Evolutionary conservation across 1,284 basidiomycete genomes (phyloP), one percentile per base, ranked within the genome.

Genomic region (Sanghuangporus sanghuang): DNA sequence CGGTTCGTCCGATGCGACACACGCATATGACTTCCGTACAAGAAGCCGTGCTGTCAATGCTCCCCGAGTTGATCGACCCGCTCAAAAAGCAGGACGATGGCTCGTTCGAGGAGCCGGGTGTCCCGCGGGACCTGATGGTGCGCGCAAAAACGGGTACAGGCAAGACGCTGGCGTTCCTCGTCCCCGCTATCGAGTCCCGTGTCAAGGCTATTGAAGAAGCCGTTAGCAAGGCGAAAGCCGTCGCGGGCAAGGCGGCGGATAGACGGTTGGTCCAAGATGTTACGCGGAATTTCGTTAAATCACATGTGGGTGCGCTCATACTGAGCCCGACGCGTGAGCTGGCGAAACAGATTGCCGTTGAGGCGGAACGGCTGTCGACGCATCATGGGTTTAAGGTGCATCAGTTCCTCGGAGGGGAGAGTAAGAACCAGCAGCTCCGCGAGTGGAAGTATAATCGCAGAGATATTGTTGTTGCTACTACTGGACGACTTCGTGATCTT

Each of bases 261-360:
- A 67, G 67, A 9, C 56, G 67, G 0, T 59, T 80, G 0, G 73
- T 74, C 49, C 68, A 62, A 2, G 70, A 71, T 3, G 78, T 78
- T 2, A 69, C 69, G 40, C 72, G 76, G 14, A 66, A 69, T 2
- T 82, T 81, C 69, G 75, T 80, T 1, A 76, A 76, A 21, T 69
- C 74, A 9, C 76, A 81, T 32, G 87, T 87, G 50, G 95, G 96
- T 6, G 80, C 90, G 0, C 82, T 99, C 18, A 84, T 99, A 72
- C 87, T 99, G 73, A 94, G 89, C 42, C 96, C 97, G 2, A 99
- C 96, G 0, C 87, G 97, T 65, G 96, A 99, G 73, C 80, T 97
- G 58, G 96, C 96, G 0, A 90, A 89, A 1, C 96, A 98, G 75
- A 98, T 98, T 68, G 95, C 95, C 12, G 86, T 84, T 44, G 95